Base-by-base conservation (phyloP, 2,329 filamentous ascomycete species). In the Chrysosporium keratinophilum region DNA sequence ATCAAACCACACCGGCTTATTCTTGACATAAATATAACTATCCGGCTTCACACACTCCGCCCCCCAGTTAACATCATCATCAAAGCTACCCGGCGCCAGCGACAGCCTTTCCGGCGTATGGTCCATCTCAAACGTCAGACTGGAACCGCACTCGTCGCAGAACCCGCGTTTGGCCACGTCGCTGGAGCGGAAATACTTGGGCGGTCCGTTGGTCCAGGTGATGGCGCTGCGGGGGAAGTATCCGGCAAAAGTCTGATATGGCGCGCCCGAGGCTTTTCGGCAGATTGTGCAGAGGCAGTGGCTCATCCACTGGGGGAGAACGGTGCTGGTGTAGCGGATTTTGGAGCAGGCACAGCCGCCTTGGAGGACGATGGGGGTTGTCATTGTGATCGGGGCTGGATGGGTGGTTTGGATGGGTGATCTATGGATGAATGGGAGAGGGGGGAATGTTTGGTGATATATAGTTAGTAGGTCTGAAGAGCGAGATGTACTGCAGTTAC, bases 251-350 rank as follows among this genome's bases (percentile, higher is more conserved):
- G 70, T 66, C 35, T 76, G 63, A 54, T 68, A 78, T 1, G 70
- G 69, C 2, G 69, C 71, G 11, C 76, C 75, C 1, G 74, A 72
- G 39, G 75, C 56, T 59, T 73, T 72, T 54, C 75, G 74, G 57
- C 76, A 79, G 40, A 70, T 70, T n/a, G 62, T 63, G 59, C 76
- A 78, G 60, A 77, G 69, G 61, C 75, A 78, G 53, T 71, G 62
- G 15, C 64, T 66, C 28, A 75, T 61, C 20, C 62, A 56, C 11
- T 58, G 61, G 0, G 74, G 73, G 0, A 65, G 59, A 1, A 56
- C 57, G 12, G 65, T 67, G 50, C 66, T 67, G 1, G 63, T 69
- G 63, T 74, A 78, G 39, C 63, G 64, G 33, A 77, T 66, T 45
- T 66, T 61, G 11, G 67, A 65, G 55, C 75, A 77, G 43, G 67